A percentile compares a stretch with the other conserved stretches of the same genome.
phyloP scores from a whole-genome alignment of 2,329 filamentous ascomycete species.

The Sphaerulina vaccinii region DNA sequence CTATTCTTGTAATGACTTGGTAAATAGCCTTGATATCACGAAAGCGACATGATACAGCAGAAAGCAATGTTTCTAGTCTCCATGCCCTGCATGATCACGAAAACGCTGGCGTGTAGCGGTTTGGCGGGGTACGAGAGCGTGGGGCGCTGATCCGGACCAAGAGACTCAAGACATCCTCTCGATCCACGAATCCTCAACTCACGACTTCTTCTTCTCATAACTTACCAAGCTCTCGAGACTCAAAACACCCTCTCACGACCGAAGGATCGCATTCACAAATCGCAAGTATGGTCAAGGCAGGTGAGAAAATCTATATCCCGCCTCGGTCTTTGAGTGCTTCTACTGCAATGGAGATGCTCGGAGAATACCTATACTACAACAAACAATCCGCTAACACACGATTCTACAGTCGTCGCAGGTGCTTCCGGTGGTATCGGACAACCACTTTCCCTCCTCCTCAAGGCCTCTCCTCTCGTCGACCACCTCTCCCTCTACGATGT shows the following conservation, averaged over 20 bases:
- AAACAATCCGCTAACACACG: slow-evolving; percentile 5
- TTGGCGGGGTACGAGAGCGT: no score
- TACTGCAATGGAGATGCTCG: not conserved
- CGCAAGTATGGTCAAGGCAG: slow-evolving; percentile 34
- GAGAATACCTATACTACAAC: not conserved
- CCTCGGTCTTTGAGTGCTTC: slow-evolving; percentile 12
- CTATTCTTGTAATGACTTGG: slow-evolving; percentile 9
- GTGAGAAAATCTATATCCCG: slow-evolving; percentile 20
- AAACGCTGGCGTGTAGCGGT: no score
- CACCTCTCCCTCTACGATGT: slow-evolving; percentile 99
- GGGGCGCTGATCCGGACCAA: no score
- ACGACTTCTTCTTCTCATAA: not conserved
- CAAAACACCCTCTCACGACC: no score
- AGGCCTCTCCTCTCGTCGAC: slow-evolving; percentile 81
- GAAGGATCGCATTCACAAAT: slow-evolving; percentile 10
- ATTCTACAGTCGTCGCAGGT: slow-evolving; percentile 71
- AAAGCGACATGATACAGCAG: slow-evolving; percentile 5
- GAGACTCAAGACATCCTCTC: no score
- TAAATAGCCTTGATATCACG: slow-evolving; percentile 13
- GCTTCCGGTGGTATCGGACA: slow-evolving; percentile 98
- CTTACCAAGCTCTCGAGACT: no score
- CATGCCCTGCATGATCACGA: not conserved
- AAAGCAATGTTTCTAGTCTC: not conserved
- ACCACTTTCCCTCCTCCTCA: slow-evolving; percentile 95
- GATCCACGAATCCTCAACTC: not conserved